These are phyloP conservation scores for Primulina huaijiensis DNA, from an alignment of 257 asterid genomes.

Conservation along the genomic window DNA sequence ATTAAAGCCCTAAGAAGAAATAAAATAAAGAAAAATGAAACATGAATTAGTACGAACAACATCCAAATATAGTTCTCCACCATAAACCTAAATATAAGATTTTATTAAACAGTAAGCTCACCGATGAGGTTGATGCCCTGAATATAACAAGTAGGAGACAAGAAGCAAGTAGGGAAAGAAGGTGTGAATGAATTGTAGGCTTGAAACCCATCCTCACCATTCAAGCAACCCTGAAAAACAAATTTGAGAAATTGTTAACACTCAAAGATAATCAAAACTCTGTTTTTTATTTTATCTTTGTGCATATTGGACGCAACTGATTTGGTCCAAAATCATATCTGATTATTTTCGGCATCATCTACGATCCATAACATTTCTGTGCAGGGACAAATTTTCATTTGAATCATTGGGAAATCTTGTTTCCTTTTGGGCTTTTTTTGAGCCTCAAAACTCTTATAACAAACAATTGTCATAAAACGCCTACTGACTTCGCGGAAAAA, in stretches of 20 bases:
- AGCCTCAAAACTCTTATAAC: neutral
- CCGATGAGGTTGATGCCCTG: conserved; percentile 44
- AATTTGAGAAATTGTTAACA: neutral
- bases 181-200: conserved; percentile 19
- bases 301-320: neutral
- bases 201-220: conserved; percentile 29
- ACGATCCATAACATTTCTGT: neutral
- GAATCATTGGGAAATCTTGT: too few relatives aligned
- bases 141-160: conserved; percentile 32
- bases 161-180: conserved; percentile 28
- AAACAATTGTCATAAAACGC: neutral
- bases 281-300: too few relatives aligned
- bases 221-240: conserved; percentile 23
- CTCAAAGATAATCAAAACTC: neutral
- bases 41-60: neutral
- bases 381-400: neutral
- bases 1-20: conserved; percentile 29
- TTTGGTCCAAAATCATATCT: neutral
- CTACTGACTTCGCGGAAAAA: too few relatives aligned
- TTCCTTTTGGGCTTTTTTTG: neutral
- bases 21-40: neutral
- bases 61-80: neutral
- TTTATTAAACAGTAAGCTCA: conserved; percentile 20
- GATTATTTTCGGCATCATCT: neutral
- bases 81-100: neutral